These are phyloP conservation scores for Globisporangium barbulae DNA, from an alignment of 352 stramenopile species.

Conservation along the genomic window DNA sequence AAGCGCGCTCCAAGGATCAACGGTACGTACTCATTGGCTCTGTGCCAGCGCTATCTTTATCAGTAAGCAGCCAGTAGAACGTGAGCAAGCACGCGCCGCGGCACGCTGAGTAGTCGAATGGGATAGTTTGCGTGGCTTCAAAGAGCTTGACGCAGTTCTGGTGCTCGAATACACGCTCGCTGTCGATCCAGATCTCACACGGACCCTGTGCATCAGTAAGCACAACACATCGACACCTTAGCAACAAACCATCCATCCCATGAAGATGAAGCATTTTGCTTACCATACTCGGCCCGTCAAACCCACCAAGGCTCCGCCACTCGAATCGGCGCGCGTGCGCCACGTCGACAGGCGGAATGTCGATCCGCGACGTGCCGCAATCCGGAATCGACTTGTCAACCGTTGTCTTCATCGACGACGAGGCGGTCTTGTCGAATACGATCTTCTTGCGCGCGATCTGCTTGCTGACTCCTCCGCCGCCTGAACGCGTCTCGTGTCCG, in stretches of 20 bases:
- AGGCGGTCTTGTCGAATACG: neutral
- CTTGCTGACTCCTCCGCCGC: neutral
- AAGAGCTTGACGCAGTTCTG: conserved; percentile 38
- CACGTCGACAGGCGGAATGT: conserved; percentile 17
- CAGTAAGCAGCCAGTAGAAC: conserved; percentile 44
- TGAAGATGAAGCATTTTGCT: neutral
- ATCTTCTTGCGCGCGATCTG: neutral
- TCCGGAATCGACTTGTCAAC: conserved; percentile 20
- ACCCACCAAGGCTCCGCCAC: conserved; percentile 23
- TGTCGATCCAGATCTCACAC: conserved; percentile 48
- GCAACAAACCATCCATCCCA: neutral
- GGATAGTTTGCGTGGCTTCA: conserved; percentile 27
- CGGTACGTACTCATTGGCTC: conserved; percentile 30
- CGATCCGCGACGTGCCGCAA: conserved; percentile 15
- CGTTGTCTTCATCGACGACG: neutral
- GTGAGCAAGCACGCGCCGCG: conserved; percentile 30
- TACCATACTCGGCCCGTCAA: conserved; percentile 9
- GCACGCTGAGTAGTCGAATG: conserved; percentile 45
- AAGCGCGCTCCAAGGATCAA: neutral
- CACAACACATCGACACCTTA: neutral
- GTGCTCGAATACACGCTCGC: conserved; percentile 23
- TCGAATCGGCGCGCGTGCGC: conserved; percentile 12
- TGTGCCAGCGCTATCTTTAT: conserved; percentile 8
- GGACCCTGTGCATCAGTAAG: conserved; percentile 19
- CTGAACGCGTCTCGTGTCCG: too few relatives aligned